Conservation (phyloP, 2,329 filamentous ascomycete genomes). For the Neobulgaria alba region DNA sequence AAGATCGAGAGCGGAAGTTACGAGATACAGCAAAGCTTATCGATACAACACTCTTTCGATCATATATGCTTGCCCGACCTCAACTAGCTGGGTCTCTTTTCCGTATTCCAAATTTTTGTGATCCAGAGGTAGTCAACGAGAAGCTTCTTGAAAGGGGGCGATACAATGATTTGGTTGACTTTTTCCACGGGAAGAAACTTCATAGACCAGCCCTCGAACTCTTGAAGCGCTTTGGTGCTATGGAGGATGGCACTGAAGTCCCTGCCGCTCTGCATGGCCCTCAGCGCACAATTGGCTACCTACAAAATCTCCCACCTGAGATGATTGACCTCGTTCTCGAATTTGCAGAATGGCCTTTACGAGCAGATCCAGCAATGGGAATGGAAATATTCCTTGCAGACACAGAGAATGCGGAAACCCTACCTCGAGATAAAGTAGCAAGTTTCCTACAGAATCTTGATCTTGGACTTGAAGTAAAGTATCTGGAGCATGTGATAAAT, state of each 20-base stretch:
- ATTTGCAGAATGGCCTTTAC: slow-evolving; percentile 82
- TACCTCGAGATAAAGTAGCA: slow-evolving; percentile 70
- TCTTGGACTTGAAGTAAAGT: slow-evolving; percentile 62
- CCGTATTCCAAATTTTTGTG: slow-evolving; percentile 93
- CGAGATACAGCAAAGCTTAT: slow-evolving; percentile 73
- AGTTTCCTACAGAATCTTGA: slow-evolving; percentile 66
- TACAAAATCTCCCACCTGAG: slow-evolving; percentile 81
- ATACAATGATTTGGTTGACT: slow-evolving; percentile 94
- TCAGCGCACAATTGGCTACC: slow-evolving; percentile 73
- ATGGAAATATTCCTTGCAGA: slow-evolving; percentile 94
- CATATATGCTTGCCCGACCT: slow-evolving; percentile 88
- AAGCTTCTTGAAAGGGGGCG: slow-evolving; percentile 80
- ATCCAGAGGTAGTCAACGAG: slow-evolving; percentile 90
- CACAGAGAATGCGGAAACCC: slow-evolving; percentile 85
- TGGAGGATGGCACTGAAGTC: slow-evolving; percentile 40
- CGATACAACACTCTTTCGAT: slow-evolving; percentile 88
- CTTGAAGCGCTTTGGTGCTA: slow-evolving; percentile 69
- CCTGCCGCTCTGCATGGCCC: slow-evolving; percentile 64
- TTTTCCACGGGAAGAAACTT: slow-evolving; percentile 89
- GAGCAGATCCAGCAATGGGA: slow-evolving; percentile 60
- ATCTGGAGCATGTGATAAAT: slow-evolving; percentile 83
- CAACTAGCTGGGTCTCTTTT: slow-evolving; percentile 82
- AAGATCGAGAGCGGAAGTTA: slow-evolving; percentile 62
- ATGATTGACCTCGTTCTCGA: slow-evolving; percentile 87
- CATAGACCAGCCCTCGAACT: slow-evolving; percentile 81